Conservation (phyloP, 805 yeast species). For the Starmerella vitae region DNA sequence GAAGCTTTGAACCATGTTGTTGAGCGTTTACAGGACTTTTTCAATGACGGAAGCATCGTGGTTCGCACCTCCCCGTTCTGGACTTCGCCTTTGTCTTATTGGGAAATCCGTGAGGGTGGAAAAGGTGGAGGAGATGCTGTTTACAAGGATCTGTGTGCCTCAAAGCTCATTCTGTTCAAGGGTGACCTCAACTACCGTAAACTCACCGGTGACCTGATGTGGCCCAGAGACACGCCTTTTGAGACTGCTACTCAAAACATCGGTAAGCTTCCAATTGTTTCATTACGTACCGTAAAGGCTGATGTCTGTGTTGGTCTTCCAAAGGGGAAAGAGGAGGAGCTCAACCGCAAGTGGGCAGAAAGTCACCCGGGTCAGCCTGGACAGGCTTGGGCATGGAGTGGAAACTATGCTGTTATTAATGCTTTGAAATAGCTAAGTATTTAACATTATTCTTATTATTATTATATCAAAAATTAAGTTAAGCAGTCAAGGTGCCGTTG, state of each 20-base stretch:
- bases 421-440: too few relatives aligned
- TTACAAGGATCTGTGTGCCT: constrained; percentile 41
- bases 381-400: constrained; percentile 72
- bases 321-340: constrained; percentile 56
- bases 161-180: constrained; percentile 68
- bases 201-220: constrained; percentile 75
- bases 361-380: constrained; percentile 47
- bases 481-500: too few relatives aligned
- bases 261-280: constrained; percentile 47
- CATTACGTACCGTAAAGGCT: constrained; percentile 89
- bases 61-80: constrained; percentile 62
- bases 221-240: constrained; percentile 78
- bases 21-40: constrained; percentile 33
- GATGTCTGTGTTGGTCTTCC: constrained; percentile 80
- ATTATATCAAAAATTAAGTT: too few relatives aligned
- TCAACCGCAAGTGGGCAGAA: constrained; percentile 45
- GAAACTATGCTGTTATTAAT: constrained; percentile 81
- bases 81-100: constrained; percentile 68
- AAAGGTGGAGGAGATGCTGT: constrained; percentile 45
- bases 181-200: constrained; percentile 96
- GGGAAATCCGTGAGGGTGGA: constrained; percentile 47
- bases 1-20: constrained; percentile 39
- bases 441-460: too few relatives aligned
- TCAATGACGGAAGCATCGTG: constrained; percentile 35
- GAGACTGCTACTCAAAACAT: constrained; percentile 52